A percentile compares a stretch with the other conserved stretches of the same genome.
phyloP scores from a whole-genome alignment of 768 basidiomycete genomes.

The Pulveroboletus ravenelii region DNA sequence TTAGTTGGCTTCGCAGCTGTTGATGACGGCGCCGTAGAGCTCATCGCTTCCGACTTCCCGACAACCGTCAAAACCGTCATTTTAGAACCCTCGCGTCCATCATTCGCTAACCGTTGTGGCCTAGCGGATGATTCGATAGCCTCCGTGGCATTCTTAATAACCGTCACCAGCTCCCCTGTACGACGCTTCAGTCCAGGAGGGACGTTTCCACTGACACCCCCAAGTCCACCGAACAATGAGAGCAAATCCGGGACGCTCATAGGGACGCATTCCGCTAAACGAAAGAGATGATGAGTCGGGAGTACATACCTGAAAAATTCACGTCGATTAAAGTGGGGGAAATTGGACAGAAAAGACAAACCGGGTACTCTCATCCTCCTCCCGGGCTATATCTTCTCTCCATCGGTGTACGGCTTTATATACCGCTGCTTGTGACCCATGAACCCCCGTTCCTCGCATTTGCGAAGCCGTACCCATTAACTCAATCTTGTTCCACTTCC shows the following conservation, averaged over 20 bases:
- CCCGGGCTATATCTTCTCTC: constrained; percentile 74
- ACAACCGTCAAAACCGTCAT: not conserved
- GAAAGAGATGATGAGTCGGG: constrained; percentile 70
- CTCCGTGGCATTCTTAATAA: constrained; percentile 50
- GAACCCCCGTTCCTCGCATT: constrained; percentile 33
- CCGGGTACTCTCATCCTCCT: constrained; percentile 84
- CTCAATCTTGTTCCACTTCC: constrained; percentile 74
- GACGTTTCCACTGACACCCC: constrained; percentile 32
- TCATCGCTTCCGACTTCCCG: constrained; percentile 4
- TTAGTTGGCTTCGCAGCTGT: not conserved
- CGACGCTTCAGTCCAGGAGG: constrained; percentile 61
- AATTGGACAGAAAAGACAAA: constrained; percentile 32
- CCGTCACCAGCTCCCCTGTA: constrained; percentile 58
- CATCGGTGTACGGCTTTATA: constrained; percentile 75
- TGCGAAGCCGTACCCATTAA: constrained; percentile 26
- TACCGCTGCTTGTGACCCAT: constrained; percentile 50
- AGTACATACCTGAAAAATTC: constrained; percentile 55
- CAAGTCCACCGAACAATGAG: constrained; percentile 42
- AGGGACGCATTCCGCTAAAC: constrained; percentile 67
- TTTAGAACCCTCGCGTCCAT: not conserved
- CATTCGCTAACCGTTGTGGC: not conserved
- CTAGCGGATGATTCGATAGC: not conserved
- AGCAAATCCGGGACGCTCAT: constrained; percentile 60
- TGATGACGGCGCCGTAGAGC: constrained; percentile 9
- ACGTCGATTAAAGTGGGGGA: not conserved